Evolutionary conservation across 2,329 filamentous ascomycete species (phyloP), one percentile per base, ranked within the genome.

Genomic region (Leptoxyphium fumago): DNA sequence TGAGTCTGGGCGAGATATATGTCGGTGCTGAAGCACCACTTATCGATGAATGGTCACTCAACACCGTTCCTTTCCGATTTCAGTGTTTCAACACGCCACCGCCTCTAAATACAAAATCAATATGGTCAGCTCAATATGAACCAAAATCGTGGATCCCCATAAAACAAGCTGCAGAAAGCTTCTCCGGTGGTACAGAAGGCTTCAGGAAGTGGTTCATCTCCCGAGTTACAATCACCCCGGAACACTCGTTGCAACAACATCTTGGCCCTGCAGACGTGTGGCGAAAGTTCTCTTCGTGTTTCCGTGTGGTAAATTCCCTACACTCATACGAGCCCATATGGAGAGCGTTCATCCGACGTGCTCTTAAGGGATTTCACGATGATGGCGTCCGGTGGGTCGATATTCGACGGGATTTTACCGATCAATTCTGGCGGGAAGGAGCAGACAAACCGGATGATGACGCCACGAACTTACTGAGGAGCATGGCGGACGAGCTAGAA

Each of bases 281-380:
- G 87, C 67, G 71, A 18, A 88, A 91, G 57, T 94, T 95, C 63
- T 68, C 93, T 41, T 76, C 74, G 39, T 82, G 80, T 48, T 94
- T 95, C 62, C 64, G 72, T 2, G 75, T 89, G 3, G 71, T 89
- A 39, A 75, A 76, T 36, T 80, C 78, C 13, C 74, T 94, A 42
- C 72, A 94, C 41, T 84, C 82, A 63, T 94, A 95, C 63, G 89
- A 95, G 63, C 88, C 88, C 11, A 84, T 96, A 49, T 89, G 84
- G 64, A 77, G 86, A 18, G 69, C 70, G 14, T 93, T 86, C 56
- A 66, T 95, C 47, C 77, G 74, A 26, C 73, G 76, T 17, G 71
- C 95, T 53, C 76, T 94, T 61, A 67, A 67, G 41, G 72, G 80
- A 40, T 69, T 95, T 17, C 70, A 80, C n/a, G 76, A 76, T 3